phyloP scores from a whole-genome alignment of 768 basidiomycete genomes.

The Chalciporus sphaerocephalus region DNA sequence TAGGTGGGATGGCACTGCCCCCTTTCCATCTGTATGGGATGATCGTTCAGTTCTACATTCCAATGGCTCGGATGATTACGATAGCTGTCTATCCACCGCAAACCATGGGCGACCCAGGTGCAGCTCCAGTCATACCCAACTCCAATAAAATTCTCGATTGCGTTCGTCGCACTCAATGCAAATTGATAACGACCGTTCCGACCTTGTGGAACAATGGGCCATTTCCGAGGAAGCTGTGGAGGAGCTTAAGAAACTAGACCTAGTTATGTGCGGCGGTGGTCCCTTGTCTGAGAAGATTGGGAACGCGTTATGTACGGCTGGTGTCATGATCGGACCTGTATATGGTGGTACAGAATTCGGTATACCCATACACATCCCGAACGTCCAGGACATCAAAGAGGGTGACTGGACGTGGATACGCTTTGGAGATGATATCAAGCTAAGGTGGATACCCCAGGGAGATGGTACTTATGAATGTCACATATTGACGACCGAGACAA shows the following conservation, averaged over 20 bases:
- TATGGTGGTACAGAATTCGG: constrained; percentile 25
- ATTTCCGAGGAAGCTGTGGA: constrained; percentile 12
- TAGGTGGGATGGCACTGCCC: constrained; percentile 33
- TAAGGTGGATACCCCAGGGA: constrained; percentile 29
- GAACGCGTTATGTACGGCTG: constrained; percentile 8
- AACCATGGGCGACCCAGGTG: background rate
- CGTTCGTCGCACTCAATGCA: constrained; percentile 6
- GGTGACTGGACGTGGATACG: constrained; percentile 18
- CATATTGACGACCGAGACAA: constrained; percentile 17
- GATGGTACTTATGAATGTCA: constrained; percentile 34
- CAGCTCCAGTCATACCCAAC: constrained; percentile 18
- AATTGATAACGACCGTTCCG: constrained; percentile 13
- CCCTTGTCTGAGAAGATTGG: constrained; percentile 12
- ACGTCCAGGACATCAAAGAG: constrained; percentile 5
- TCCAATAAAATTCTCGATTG: constrained; percentile 19
- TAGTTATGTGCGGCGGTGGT: constrained; percentile 16
- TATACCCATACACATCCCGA: background rate
- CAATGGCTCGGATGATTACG: constrained; percentile 24
- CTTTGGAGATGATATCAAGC: constrained; percentile 8
- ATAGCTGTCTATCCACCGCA: constrained; percentile 34
- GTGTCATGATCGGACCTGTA: constrained; percentile 7
- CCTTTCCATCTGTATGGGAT: constrained; percentile 39
- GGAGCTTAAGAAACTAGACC: constrained; percentile 15
- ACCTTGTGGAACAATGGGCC: constrained; percentile 18
- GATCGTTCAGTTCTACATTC: constrained; percentile 27